phyloP scores from a whole-genome alignment of 2,329 filamentous ascomycete species.

The Colletotrichum sp. region DNA sequence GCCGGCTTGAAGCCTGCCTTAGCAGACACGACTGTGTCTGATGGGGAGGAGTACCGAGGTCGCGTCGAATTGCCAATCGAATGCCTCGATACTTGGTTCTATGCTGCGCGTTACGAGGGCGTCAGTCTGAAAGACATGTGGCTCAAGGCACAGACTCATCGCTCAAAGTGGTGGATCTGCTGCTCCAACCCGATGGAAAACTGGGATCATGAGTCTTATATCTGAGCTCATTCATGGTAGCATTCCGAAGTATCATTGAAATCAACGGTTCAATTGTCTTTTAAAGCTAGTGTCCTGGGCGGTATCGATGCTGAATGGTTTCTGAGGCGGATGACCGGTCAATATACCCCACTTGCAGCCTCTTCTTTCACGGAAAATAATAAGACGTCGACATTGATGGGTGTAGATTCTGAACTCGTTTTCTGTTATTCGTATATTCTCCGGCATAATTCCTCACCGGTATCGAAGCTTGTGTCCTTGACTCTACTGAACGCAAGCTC shows the following conservation, averaged over 20 bases:
- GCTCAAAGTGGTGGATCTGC: slow-evolving; percentile 20
- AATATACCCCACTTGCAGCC: too few relatives aligned
- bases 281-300: too few relatives aligned
- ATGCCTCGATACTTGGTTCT: slow-evolving; percentile 20
- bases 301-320: too few relatives aligned
- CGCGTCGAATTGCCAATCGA: not conserved
- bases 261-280: too few relatives aligned
- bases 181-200: slow-evolving; percentile 16
- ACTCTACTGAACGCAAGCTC: too few relatives aligned
- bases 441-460: too few relatives aligned
- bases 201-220: slow-evolving; percentile 16
- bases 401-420: too few relatives aligned
- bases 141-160: slow-evolving; percentile 22
- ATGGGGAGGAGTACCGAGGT: not conserved
- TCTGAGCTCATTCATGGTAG: not conserved
- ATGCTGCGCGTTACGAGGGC: slow-evolving; percentile 23
- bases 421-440: too few relatives aligned
- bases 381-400: too few relatives aligned
- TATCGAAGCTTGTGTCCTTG: too few relatives aligned
- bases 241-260: fast-evolving
- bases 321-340: too few relatives aligned
- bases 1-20: not conserved
- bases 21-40: not conserved
- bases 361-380: too few relatives aligned
- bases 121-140: slow-evolving; percentile 25